Conservation (phyloP, 192 early-diverging fungal genomes). For the Coemansia sp. region DNA sequence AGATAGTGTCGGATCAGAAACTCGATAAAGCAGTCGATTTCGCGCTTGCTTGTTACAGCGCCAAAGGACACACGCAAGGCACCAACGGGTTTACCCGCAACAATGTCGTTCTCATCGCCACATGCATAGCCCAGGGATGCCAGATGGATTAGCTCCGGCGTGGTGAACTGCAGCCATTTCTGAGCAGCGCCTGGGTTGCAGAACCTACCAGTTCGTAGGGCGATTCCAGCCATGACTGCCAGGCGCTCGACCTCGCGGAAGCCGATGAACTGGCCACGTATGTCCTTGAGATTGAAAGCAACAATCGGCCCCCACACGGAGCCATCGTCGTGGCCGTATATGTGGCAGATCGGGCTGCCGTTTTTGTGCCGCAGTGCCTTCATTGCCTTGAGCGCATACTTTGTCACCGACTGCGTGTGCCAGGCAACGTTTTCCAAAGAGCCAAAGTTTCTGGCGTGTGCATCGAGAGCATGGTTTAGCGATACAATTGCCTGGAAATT, state of each 20-base stretch:
- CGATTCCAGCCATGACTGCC: constrained; percentile 65
- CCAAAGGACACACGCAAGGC: constrained; percentile 79
- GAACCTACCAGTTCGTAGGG: constrained; percentile 70
- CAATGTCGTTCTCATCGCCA: constrained; percentile 71
- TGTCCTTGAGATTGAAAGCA: constrained; percentile 67
- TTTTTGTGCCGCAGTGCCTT: constrained; percentile 56
- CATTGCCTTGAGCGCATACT: constrained; percentile 50
- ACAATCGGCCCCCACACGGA: constrained; percentile 63
- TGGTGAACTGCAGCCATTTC: constrained; percentile 61
- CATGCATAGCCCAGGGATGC: constrained; percentile 67
- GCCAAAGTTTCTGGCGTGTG: constrained; percentile 46
- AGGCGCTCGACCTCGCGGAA: constrained; percentile 66
- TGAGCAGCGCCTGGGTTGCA: constrained; percentile 83
- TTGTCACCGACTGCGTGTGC: constrained; percentile 57
- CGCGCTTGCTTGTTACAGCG: constrained; percentile 62
- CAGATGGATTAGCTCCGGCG: constrained; percentile 55
- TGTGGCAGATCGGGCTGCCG: constrained; percentile 51
- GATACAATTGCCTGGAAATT: constrained; percentile 75
- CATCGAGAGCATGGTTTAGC: constrained; percentile 67
- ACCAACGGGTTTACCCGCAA: constrained; percentile 69
- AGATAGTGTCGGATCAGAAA: constrained; percentile 65
- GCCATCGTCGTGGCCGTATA: constrained; percentile 24
- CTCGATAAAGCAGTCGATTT: constrained; percentile 58
- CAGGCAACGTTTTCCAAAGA: constrained; percentile 40
- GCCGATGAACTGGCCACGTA: constrained; percentile 60